These are phyloP conservation scores for Sungouiella blattae DNA, from an alignment of 805 yeast species.

Conservation along the genomic window DNA sequence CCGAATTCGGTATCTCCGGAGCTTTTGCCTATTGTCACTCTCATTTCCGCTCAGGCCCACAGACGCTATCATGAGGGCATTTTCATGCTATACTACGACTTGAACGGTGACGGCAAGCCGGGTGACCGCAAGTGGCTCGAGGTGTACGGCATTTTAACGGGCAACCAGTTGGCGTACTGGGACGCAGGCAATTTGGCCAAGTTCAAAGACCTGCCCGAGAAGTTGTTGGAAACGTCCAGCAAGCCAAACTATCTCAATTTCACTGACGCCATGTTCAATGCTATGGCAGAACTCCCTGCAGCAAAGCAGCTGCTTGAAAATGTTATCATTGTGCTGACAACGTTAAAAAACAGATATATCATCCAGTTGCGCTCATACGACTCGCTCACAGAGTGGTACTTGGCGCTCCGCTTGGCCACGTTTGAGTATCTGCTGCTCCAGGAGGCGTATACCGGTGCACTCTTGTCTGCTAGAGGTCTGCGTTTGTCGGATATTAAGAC, in stretches of 20 bases:
- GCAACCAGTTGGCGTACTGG: conserved; percentile 92
- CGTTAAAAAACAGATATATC: conserved; percentile 82
- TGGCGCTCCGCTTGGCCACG: conserved; percentile 75
- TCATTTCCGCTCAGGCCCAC: conserved; percentile 69
- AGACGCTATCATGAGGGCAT: conserved; percentile 75
- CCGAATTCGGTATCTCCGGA: conserved; percentile 41
- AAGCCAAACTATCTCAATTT: conserved; percentile 88
- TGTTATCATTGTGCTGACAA: conserved; percentile 86
- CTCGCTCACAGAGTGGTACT: conserved; percentile 71
- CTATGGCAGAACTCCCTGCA: conserved; percentile 63
- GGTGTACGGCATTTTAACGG: conserved; percentile 87
- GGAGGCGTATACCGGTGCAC: conserved; percentile 95
- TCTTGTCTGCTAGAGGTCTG: conserved; percentile 88
- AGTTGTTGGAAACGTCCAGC: conserved; percentile 53
- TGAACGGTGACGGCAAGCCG: conserved; percentile 81
- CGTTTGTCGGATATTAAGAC: conserved; percentile 82
- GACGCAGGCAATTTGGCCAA: conserved; percentile 65
- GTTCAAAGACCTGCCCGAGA: conserved; percentile 49
- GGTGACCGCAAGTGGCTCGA: conserved; percentile 85
- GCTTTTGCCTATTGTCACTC: conserved; percentile 66
- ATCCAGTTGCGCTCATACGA: conserved; percentile 70
- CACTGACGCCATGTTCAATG: conserved; percentile 82
- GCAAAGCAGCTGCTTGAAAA: conserved; percentile 63
- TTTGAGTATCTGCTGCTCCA: conserved; percentile 83
- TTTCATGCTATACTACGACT: conserved; percentile 67